Percentiles rank a stretch among this genome's conserved stretches.
These are phyloP conservation scores for Kregervanrija pseudodelftensis DNA, from an alignment of 805 yeast species.

Conservation along the genomic window DNA sequence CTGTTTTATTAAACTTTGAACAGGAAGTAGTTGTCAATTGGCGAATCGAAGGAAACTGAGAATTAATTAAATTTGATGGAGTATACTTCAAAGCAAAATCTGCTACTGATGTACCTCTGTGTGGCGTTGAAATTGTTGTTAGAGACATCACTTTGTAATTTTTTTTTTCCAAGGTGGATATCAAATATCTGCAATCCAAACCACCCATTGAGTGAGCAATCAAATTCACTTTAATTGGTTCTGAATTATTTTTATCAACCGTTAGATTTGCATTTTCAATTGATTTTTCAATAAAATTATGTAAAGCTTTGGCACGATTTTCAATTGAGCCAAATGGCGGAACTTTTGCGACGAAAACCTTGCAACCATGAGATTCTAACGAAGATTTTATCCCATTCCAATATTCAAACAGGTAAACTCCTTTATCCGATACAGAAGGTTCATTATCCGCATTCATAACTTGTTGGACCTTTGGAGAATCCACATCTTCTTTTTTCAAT, in stretches of 20 bases:
- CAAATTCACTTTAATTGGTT: slow-evolving; percentile 53
- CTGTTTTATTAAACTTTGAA: slow-evolving; percentile 43
- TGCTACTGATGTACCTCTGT: slow-evolving; percentile 79
- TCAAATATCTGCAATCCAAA: slow-evolving; percentile 70
- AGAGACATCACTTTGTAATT: slow-evolving; percentile 56
- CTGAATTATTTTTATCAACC: slow-evolving; percentile 23
- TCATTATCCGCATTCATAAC: slow-evolving; percentile 9
- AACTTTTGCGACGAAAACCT: slow-evolving; percentile 66
- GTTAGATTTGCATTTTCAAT: slow-evolving; percentile 9
- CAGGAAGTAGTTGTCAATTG: slow-evolving; percentile 58
- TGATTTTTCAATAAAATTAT: slow-evolving; percentile 37
- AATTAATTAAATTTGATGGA: slow-evolving; percentile 15
- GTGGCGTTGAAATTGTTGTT: slow-evolving; percentile 87
- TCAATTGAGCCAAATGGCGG: slow-evolving; percentile 77
- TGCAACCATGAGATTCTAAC: slow-evolving; percentile 54
- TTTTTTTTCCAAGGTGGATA: slow-evolving; percentile 43
- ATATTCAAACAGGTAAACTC: slow-evolving; percentile 50
- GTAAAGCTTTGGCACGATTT: slow-evolving; percentile 54
- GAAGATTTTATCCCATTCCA: slow-evolving; percentile 76
- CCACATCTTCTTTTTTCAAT: neutral
- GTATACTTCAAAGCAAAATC: slow-evolving; percentile 43
- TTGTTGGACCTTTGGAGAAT: neutral
- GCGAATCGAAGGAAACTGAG: slow-evolving; percentile 36
- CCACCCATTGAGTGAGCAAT: slow-evolving; percentile 96
- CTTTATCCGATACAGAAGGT: slow-evolving; percentile 8